These are phyloP conservation scores for Sarcomyxa edulis DNA, from an alignment of 768 basidiomycete species.

Conservation along the genomic window DNA sequence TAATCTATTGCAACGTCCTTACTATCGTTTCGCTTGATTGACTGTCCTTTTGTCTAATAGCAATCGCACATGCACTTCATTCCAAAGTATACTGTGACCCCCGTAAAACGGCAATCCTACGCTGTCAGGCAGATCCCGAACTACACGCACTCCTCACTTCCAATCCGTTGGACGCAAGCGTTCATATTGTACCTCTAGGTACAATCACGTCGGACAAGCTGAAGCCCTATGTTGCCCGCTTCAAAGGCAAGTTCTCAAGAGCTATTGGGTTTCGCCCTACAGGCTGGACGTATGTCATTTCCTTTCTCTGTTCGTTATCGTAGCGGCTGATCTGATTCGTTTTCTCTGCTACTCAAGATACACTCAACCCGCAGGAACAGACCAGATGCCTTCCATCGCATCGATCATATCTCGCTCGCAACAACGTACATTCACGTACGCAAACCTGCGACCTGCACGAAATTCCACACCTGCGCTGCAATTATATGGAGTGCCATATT, in stretches of 20 bases:
- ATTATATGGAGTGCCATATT: constrained; percentile 85
- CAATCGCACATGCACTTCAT: constrained; percentile 75
- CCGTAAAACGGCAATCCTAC: constrained; percentile 76
- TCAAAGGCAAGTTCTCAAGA: constrained; percentile 63
- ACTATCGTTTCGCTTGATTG: constrained; percentile 2
- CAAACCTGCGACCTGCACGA: constrained; percentile 60
- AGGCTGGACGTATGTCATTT: constrained; percentile 84
- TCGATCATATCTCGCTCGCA: constrained; percentile 66
- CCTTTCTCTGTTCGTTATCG: too few species aligned
- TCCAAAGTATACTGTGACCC: constrained; percentile 88
- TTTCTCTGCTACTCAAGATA: constrained; percentile 42
- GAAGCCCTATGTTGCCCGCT: constrained; percentile 69
- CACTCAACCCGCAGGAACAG: constrained; percentile 57
- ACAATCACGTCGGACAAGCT: constrained; percentile 74
- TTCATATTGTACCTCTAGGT: constrained; percentile 82
- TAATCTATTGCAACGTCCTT: constrained; percentile 7
- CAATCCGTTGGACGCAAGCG: constrained; percentile 69
- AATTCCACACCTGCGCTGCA: constrained; percentile 68
- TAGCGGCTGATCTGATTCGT: too few species aligned
- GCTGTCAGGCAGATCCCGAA: constrained; percentile 81
- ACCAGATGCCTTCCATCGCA: constrained; percentile 58
- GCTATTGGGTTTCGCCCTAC: constrained; percentile 88
- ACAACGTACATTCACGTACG: constrained; percentile 60
- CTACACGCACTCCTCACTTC: constrained; percentile 71
- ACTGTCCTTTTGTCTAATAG: too few species aligned